These are phyloP conservation scores for Tolypocladium endophyticum DNA, from an alignment of 2,329 filamentous ascomycete species.

Conservation along the genomic window DNA sequence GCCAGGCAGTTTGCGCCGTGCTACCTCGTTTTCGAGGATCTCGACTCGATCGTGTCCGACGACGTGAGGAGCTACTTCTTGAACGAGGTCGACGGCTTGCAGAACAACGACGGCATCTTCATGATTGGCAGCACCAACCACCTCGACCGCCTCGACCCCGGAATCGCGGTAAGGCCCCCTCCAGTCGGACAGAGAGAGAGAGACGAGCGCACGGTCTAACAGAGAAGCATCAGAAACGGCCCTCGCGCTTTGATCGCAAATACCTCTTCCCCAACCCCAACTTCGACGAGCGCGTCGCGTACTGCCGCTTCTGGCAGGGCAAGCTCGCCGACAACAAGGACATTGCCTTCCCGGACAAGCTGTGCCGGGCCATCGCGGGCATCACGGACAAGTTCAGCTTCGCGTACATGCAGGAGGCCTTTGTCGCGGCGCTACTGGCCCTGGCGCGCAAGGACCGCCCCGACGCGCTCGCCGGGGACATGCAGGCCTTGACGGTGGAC, in stretches of 20 bases:
- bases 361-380: conserved; percentile 47
- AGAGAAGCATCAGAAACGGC: conserved; percentile 39
- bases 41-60: conserved; percentile 55
- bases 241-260: conserved; percentile 56
- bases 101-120: conserved; percentile 60
- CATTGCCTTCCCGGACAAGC: conserved; percentile 48
- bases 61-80: conserved; percentile 56
- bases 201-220: neutral
- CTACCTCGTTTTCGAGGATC: conserved; percentile 61
- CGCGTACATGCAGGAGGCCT: conserved; percentile 60
- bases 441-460: conserved; percentile 31
- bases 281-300: conserved; percentile 41
- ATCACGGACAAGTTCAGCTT: conserved; percentile 59
- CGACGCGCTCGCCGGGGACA: neutral
- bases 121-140: conserved; percentile 59
- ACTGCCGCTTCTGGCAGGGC: conserved; percentile 52
- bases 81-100: conserved; percentile 62
- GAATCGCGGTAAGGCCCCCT: conserved; percentile 36
- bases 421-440: conserved; percentile 50
- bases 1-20: conserved; percentile 55
- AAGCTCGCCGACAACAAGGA: conserved; percentile 45
- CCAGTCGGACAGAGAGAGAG: neutral
- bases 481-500: conserved; percentile 11
- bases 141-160: conserved; percentile 55
- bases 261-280: conserved; percentile 52